phyloP scores from a whole-genome alignment of 2,329 filamentous ascomycete genomes.

The Claviceps africana region DNA sequence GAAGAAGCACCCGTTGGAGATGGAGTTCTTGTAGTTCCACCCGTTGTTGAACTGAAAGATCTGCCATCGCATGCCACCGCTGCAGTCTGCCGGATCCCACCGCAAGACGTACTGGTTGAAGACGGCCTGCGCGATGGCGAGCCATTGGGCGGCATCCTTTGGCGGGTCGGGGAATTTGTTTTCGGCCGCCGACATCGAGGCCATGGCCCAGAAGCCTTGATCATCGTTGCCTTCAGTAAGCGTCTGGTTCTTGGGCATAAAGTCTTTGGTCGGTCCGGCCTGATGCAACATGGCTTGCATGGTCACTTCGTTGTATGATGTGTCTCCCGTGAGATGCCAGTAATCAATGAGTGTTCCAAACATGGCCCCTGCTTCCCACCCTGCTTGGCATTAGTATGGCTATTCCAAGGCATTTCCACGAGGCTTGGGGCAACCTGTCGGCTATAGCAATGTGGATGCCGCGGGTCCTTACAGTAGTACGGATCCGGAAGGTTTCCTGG shows the following conservation, averaged over 20 bases:
- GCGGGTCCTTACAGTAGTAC: constrained; percentile 42
- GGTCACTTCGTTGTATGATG: constrained; percentile 46
- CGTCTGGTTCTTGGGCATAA: constrained; percentile 54
- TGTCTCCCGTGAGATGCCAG: constrained; percentile 55
- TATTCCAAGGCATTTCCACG: not conserved
- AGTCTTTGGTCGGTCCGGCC: constrained; percentile 43
- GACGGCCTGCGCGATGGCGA: constrained; percentile 63
- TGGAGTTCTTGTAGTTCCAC: constrained; percentile 53
- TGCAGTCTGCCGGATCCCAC: constrained; percentile 53
- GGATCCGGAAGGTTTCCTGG: constrained; percentile 44
- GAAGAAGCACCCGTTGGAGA: constrained; percentile 57
- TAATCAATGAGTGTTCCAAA: constrained; percentile 61
- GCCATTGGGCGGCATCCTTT: constrained; percentile 49
- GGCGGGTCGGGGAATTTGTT: constrained; percentile 58
- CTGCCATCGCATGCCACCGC: constrained; percentile 73
- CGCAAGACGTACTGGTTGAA: constrained; percentile 64
- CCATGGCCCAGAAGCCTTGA: constrained; percentile 76
- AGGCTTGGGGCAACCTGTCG: constrained; percentile 9
- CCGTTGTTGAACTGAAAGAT: constrained; percentile 67
- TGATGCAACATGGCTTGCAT: constrained; percentile 48
- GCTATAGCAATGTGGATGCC: constrained; percentile 15
- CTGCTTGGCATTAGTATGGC: constrained; percentile 11
- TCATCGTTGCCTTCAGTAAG: constrained; percentile 55
- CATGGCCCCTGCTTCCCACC: constrained; percentile 63
- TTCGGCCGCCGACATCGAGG: constrained; percentile 66